These are phyloP conservation scores for Mesostigma viride DNA, from an alignment of 139 green algal species.

Conservation along the genomic window DNA sequence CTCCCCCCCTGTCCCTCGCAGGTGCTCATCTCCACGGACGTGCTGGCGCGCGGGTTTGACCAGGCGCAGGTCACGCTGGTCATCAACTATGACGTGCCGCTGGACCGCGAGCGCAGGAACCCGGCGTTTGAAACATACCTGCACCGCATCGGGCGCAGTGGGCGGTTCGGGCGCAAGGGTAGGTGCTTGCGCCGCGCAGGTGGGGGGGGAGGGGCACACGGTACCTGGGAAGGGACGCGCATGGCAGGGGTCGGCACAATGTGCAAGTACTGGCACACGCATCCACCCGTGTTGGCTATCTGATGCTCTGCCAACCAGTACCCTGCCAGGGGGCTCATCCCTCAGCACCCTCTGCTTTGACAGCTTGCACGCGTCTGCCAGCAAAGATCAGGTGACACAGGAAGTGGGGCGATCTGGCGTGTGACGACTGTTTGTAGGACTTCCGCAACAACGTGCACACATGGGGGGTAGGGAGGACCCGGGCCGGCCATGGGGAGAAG, in stretches of 20 bases:
- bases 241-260: no score
- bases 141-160: constrained; percentile 88
- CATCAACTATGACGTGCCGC: constrained; percentile 92
- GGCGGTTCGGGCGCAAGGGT: constrained; percentile 88
- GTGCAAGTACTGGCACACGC: no score
- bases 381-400: no score
- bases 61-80: constrained; percentile 90
- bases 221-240: no score
- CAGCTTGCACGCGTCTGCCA: no score
- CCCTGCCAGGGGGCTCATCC: neutral
- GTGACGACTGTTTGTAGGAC: no score
- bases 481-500: no score
- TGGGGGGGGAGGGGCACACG: no score
- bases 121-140: constrained; percentile 96
- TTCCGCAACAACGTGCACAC: no score
- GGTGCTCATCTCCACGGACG: constrained; percentile 93
- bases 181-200: no score
- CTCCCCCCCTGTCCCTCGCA: neutral
- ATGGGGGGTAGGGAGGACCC: no score
- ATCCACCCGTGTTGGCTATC: neutral
- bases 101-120: constrained; percentile 57
- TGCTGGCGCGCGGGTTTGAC: constrained; percentile 91
- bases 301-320: neutral
- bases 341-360: neutral
- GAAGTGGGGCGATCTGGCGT: no score